Evolutionary conservation across 345 rosid genomes (phyloP).

Genomic region (Citropsis articulata): DNA sequence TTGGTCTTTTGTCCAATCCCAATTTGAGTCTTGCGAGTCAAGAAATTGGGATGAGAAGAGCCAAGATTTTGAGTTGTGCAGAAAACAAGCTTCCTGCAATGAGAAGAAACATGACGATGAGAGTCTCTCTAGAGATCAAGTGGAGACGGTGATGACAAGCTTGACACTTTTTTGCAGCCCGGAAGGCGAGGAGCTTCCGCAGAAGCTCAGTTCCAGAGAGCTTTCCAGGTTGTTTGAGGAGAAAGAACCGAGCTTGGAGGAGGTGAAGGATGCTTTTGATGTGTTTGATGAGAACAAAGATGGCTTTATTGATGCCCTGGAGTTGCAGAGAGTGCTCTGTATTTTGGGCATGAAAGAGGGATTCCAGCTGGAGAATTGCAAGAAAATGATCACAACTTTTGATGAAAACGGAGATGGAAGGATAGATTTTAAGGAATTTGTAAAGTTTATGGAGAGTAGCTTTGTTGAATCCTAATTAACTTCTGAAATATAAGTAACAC

Average conservation of each 20-base stretch:
- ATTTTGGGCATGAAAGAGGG: slow-evolving; percentile 55
- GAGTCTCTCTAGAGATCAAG: slow-evolving; percentile 44
- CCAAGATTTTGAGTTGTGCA: slow-evolving; percentile 28
- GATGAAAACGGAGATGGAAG: slow-evolving; percentile 59
- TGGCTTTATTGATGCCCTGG: slow-evolving; percentile 67
- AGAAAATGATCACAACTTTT: slow-evolving; percentile 57
- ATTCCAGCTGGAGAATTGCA: slow-evolving; percentile 44
- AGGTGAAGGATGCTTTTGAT: slow-evolving; percentile 68
- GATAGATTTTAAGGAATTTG: slow-evolving; percentile 71
- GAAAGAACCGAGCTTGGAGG: slow-evolving; percentile 75
- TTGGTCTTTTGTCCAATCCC: slow-evolving; percentile 33
- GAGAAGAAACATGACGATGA: slow-evolving; percentile 22
- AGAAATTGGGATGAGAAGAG: slow-evolving; percentile 14
- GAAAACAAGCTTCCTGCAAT: slow-evolving; percentile 5
- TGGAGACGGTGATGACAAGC: slow-evolving; percentile 59
- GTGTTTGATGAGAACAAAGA: slow-evolving; percentile 81
- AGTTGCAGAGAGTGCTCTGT: slow-evolving; percentile 63
- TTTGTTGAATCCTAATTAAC: slow-evolving; percentile 31
- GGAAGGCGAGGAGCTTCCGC: slow-evolving; percentile 41
- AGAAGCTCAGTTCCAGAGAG: slow-evolving; percentile 33
- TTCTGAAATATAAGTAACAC: neutral
- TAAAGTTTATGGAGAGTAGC: slow-evolving; percentile 61
- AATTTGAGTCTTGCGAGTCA: slow-evolving; percentile 16
- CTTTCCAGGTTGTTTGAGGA: slow-evolving; percentile 62
- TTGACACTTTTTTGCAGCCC: slow-evolving; percentile 45